phyloP scores from a whole-genome alignment of 2,329 filamentous ascomycete species.

The Ophiosphaerella korrae region DNA sequence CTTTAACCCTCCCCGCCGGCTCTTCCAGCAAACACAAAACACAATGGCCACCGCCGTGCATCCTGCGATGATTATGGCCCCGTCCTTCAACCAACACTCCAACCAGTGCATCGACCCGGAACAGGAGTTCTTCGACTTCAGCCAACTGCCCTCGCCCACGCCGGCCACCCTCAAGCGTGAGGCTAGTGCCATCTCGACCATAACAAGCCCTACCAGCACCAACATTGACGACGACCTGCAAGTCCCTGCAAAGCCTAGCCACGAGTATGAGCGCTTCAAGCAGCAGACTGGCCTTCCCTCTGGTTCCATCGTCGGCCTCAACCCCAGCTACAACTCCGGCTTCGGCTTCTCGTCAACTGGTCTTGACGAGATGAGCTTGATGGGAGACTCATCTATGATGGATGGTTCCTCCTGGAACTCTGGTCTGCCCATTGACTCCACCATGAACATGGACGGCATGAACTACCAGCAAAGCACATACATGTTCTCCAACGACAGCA shows the following conservation, averaged over 20 bases:
- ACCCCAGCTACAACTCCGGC: constrained; percentile 56
- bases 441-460: constrained; percentile 71
- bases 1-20: constrained; percentile 15
- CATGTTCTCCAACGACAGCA: constrained; percentile 58
- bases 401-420: constrained; percentile 61
- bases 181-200: constrained; percentile 59
- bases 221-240: constrained; percentile 60
- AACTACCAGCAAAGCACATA: constrained; percentile 61
- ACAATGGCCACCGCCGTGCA: constrained; percentile 45
- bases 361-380: constrained; percentile 70
- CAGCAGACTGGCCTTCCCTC: constrained; percentile 93
- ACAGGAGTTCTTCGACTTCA: constrained; percentile 59
- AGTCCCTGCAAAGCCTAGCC: constrained; percentile 78
- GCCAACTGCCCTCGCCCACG: constrained; percentile 64
- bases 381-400: constrained; percentile 55
- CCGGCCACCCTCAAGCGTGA: constrained; percentile 57
- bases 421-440: constrained; percentile 55
- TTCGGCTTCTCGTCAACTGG: constrained; percentile 64
- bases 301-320: constrained; percentile 80
- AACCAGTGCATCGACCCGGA: constrained; percentile 50
- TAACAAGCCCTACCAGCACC: constrained; percentile 60
- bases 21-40: constrained; percentile 16
- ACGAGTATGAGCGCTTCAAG: constrained; percentile 93
- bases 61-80: constrained; percentile 43
- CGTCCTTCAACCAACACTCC: constrained; percentile 35